These are phyloP conservation scores for Fragilaria radians DNA, from an alignment of 108 stramenopile genomes.

Conservation along the genomic window DNA sequence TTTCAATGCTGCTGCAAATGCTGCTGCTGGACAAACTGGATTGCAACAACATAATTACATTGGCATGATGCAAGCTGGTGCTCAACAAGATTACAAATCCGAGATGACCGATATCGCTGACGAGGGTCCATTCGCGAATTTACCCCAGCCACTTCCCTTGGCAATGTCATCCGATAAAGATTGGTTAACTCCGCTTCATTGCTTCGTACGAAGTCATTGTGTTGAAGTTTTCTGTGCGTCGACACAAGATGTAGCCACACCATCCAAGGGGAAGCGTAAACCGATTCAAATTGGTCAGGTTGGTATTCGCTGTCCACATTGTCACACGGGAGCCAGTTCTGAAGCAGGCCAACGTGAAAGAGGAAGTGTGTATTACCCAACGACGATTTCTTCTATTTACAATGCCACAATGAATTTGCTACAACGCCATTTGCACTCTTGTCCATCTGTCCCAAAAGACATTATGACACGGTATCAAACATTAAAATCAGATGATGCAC, in stretches of 20 bases:
- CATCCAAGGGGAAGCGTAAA: conserved; percentile 73
- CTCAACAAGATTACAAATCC: too few relatives aligned
- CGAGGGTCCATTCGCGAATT: conserved; percentile 51
- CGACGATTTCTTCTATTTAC: conserved; percentile 62
- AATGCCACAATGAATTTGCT: conserved; percentile 77
- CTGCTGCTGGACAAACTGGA: not conserved
- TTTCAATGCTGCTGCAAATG: not conserved
- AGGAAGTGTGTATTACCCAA: conserved; percentile 71
- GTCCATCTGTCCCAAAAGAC: conserved; percentile 45
- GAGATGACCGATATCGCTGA: conserved; percentile 23
- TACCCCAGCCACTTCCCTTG: conserved; percentile 46
- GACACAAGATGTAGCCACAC: conserved; percentile 57
- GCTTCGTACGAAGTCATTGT: conserved; percentile 72
- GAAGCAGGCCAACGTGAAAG: conserved; percentile 33
- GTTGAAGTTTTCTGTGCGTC: conserved; percentile 74
- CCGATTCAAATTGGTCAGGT: conserved; percentile 74
- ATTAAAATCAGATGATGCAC: conserved; percentile 67
- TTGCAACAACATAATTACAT: not conserved
- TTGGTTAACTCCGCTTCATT: conserved; percentile 79
- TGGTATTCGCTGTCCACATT: conserved; percentile 81
- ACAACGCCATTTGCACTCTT: conserved; percentile 71
- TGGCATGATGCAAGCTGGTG: not conserved
- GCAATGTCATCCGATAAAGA: conserved; percentile 59
- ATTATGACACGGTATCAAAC: conserved; percentile 64
- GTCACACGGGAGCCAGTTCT: conserved; percentile 40